A percentile compares a stretch with the other conserved stretches of the same genome.
These are phyloP conservation scores for Pelargonium hybrid DNA, from an alignment of 441 rosid genomes.

Conservation along the genomic window DNA sequence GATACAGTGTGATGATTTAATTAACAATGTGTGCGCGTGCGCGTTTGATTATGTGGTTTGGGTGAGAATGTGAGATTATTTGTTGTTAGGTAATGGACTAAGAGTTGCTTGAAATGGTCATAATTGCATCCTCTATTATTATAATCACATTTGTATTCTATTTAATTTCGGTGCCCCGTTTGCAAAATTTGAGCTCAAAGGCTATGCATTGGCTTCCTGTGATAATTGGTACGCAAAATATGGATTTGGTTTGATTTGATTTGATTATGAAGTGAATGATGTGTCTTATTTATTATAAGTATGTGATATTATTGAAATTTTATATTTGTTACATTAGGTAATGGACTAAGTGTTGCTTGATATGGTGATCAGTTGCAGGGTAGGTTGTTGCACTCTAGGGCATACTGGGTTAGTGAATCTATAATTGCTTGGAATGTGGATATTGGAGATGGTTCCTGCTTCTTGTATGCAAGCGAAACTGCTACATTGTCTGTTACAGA, in stretches of 20 bases:
- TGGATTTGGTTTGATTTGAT: constrained; percentile 2
- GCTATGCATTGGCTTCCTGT: constrained; percentile 2
- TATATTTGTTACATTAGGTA: not conserved
- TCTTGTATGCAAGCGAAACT: constrained; percentile 51
- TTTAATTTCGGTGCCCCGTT: not conserved
- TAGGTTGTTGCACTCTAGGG: constrained; percentile 47
- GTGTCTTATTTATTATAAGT: constrained; percentile 1
- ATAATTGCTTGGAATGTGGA: constrained; percentile 78
- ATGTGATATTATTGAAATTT: not conserved
- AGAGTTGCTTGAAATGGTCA: no score
- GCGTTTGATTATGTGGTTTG: no score
- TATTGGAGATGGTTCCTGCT: constrained; percentile 51
- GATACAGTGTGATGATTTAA: constrained; percentile 3
- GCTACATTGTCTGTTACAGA: constrained; percentile 48
- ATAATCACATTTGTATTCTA: not conserved
- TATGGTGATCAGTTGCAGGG: constrained; percentile 41
- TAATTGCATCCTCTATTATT: no score
- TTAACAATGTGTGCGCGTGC: not conserved
- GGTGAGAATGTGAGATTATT: no score
- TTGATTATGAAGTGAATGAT: constrained; percentile 10
- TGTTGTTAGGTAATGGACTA: no score
- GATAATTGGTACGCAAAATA: not conserved
- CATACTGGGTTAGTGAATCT: constrained; percentile 57
- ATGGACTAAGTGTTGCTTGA: constrained; percentile 7
- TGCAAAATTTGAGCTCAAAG: not conserved